Base-by-base conservation (phyloP, 2,329 filamentous ascomycete species). In the Chaetomiaceae sp. region DNA sequence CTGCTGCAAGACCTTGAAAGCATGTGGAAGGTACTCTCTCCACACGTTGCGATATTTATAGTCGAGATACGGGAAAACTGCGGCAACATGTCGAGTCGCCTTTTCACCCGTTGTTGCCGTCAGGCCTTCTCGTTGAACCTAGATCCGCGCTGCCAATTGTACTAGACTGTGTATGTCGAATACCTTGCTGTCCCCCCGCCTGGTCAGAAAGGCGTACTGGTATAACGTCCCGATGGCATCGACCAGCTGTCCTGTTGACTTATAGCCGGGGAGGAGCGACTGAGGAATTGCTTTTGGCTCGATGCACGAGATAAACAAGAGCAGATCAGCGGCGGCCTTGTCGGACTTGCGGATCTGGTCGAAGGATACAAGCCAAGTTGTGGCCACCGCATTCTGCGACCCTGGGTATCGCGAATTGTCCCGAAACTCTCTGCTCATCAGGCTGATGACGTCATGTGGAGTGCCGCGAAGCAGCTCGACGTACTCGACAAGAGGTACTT, bases 291-390 rank as follows among this genome's bases (percentile, higher is more conserved):
- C 64, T 51, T 68, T 69, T 0, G 66, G 63, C 50, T 72, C 66
- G 38, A 76, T 66, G 19, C 60, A 68, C 1, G 68, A 68, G 14
- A 71, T 64, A 43, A 73, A 70, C 0, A 61, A 65, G 0, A 77
- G 60, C 33, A 71, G 50, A 0, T 66, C 49, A 31, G 66, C 67
- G 1, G 71, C 71, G 4, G 57, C 30, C 2, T 44, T 4, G 40
- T 70, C 55, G 0, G 21, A 50, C 25, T 55, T 49, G 17, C 54
- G 56, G 20, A 73, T 70, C 25, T 68, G 62, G 14, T 70, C 58
- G 30, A 75, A 71, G 0, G 72, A 73, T 14, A 74, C 61, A 1
- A 70, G 50, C 53, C 53, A 57, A 5, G 53, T 57, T 17, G 45
- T 48, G 14, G 53, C 50, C 6, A 55, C 43, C 2, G 53, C 50